Evolutionary conservation across 805 yeast genomes (phyloP), one percentile per base, ranked within the genome.

Genomic region (Metschnikowia santaceciliae): DNA sequence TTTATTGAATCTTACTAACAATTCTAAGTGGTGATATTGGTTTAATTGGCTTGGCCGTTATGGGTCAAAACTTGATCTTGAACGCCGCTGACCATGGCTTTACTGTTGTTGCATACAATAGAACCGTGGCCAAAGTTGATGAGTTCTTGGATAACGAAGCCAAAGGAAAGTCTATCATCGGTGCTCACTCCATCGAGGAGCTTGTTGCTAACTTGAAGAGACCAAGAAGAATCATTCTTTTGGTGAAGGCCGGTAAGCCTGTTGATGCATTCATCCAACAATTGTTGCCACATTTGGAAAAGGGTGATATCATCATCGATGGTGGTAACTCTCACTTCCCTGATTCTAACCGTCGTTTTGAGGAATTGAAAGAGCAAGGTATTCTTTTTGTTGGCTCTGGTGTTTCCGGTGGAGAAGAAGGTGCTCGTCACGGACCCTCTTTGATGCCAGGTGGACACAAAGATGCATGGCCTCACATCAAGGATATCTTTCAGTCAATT

Each of bases 291-390:
- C 80, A 82, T 79, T 81, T 94, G 75, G 99, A 92, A 73, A 78
- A 88, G 75, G 98, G 96, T 61, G 99, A 92, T 75, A 94, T 92
- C 80, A 89, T 92, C 83, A 94, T 92, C 67, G 99, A 92, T 69
- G 99, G 99, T 79, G 99, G 99, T 81, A 92, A 92, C 90, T 94
- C 98, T 42, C 97, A 92, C 77, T 92, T 86, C 94, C 97, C 97
- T 74, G 99, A 92, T 78, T 74, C 97, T 55, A 91, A 91, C 87
- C 90, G 98, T 79, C 89, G 99, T 77, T 90, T 76, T 80, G 92
- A 81, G 53, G 96, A 90, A 70, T 82, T 92, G 71, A 83, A 86
- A 72, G 78, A 74, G 51, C 84, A 92, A 80, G 98, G 96, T 41
- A 84, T 91, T 68, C 77, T 82, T 60, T 94, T 90, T 63, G 98